Percentiles rank a stretch among this genome's conserved stretches.
These are phyloP conservation scores for Ganoderma boninense DNA, from an alignment of 1,284 basidiomycete species.

Conservation along the genomic window DNA sequence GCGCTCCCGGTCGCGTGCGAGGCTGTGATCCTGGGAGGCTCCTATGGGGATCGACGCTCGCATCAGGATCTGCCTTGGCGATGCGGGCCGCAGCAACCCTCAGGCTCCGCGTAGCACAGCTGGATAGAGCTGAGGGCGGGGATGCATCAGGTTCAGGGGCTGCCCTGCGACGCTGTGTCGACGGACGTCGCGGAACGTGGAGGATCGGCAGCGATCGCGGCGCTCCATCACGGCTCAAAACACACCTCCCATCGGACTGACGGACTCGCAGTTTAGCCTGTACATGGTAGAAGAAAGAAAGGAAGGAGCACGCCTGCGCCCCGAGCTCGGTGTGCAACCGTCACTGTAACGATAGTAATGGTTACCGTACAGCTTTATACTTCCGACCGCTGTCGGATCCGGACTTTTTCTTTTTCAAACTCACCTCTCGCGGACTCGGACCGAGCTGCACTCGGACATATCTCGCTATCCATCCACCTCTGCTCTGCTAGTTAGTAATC, in stretches of 20 bases:
- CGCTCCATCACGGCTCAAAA: neutral
- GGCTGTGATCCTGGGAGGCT: neutral
- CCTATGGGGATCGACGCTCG: neutral
- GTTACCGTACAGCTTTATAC: conserved; percentile 6
- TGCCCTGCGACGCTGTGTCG: neutral
- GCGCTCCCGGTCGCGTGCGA: neutral
- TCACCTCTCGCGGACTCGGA: neutral
- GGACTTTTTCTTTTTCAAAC: neutral
- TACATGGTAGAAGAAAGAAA: conserved; percentile 1
- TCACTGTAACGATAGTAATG: conserved; percentile 3
- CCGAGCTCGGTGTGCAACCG: neutral
- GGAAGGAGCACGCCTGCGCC: neutral
- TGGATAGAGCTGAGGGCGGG: neutral
- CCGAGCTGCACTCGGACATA: neutral
- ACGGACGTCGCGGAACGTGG: neutral
- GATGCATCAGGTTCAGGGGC: neutral
- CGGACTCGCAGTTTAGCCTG: neutral
- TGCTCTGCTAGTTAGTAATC: neutral
- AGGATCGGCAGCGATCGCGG: neutral
- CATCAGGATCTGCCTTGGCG: neutral
- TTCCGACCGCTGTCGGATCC: neutral
- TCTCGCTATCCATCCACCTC: neutral
- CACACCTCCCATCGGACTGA: neutral
- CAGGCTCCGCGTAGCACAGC: neutral
- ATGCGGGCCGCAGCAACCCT: neutral